A percentile compares a stretch with the other conserved stretches of the same genome.
phyloP scores from a whole-genome alignment of 2,329 filamentous ascomycete species.

The Didymellaceae sp. region DNA sequence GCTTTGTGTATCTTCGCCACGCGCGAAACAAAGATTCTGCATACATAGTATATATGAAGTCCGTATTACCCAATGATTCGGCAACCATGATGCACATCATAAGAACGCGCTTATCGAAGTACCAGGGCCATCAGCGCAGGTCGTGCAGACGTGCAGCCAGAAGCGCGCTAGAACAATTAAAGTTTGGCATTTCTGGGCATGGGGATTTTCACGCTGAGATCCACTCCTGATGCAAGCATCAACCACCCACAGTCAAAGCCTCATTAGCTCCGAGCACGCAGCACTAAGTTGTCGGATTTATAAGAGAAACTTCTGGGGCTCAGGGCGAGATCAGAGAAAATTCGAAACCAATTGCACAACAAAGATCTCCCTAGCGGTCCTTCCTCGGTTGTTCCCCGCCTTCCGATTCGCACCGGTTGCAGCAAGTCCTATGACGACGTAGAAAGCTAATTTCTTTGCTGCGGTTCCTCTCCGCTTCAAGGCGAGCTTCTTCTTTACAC shows the following conservation, averaged over 20 bases:
- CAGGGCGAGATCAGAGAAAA: constrained; percentile 23
- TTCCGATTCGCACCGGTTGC: constrained; percentile 38
- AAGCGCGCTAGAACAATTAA: constrained; percentile 16
- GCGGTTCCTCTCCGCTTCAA: constrained; percentile 27
- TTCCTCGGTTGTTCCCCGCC: constrained; percentile 44
- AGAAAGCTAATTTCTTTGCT: constrained; percentile 31
- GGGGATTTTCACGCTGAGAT: constrained; percentile 28
- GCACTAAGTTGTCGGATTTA: constrained; percentile 28
- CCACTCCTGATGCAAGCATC: constrained; percentile 34
- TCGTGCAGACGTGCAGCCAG: constrained; percentile 7
- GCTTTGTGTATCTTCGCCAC: constrained; percentile 1
- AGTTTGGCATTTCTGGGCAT: constrained; percentile 18
- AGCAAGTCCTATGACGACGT: constrained; percentile 43
- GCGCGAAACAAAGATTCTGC: not conserved
- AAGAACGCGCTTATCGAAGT: constrained; percentile 13
- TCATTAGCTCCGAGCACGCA: constrained; percentile 28
- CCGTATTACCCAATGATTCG: constrained; percentile 1
- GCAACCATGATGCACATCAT: not conserved
- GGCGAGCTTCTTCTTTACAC: constrained; percentile 25
- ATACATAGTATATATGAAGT: too few relatives aligned
- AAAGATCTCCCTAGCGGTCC: constrained; percentile 33
- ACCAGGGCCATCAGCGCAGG: constrained; percentile 1
- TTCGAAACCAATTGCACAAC: constrained; percentile 24
- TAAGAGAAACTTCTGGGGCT: constrained; percentile 33
- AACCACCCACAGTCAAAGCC: constrained; percentile 31